Percentiles rank a stretch among this genome's conserved stretches.
These are phyloP conservation scores for Chamaecrista fasciculata DNA, from an alignment of 306 rosid species.

Conservation along the genomic window DNA sequence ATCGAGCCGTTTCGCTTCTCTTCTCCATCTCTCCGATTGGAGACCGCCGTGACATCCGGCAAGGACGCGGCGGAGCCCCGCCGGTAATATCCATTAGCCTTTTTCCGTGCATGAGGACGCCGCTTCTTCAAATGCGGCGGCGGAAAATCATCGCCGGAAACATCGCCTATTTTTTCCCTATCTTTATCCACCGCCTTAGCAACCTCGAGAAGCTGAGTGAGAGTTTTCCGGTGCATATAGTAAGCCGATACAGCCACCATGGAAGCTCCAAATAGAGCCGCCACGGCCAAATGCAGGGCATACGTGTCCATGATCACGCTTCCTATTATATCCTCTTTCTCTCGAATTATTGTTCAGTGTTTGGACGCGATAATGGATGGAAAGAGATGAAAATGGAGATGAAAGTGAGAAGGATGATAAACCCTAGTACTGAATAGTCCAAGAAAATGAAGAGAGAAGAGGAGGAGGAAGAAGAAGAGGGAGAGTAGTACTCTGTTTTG, in stretches of 20 bases:
- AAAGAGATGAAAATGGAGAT: not conserved
- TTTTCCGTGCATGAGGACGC: conserved; percentile 40
- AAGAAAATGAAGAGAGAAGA: not conserved
- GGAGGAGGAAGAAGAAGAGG: no score
- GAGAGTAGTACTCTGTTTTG: conserved; percentile 3
- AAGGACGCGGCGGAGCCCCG: conserved; percentile 48
- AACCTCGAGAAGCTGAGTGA: conserved; percentile 64
- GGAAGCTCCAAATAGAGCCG: conserved; percentile 89
- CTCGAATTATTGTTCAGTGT: not conserved
- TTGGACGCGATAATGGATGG: not conserved
- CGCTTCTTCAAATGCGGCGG: conserved; percentile 47
- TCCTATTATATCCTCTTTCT: not conserved
- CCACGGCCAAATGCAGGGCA: conserved; percentile 69
- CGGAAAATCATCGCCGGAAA: conserved; percentile 39
- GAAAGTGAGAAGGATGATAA: not conserved
- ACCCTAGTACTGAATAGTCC: conserved; percentile 37
- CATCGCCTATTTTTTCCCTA: conserved; percentile 31
- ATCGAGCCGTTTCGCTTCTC: conserved; percentile 50
- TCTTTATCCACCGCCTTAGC: conserved; percentile 61
- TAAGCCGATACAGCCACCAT: conserved; percentile 73
- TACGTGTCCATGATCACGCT: conserved; percentile 53
- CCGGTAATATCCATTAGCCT: conserved; percentile 39
- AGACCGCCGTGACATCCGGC: conserved; percentile 56
- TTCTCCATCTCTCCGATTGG: conserved; percentile 41
- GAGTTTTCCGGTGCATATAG: conserved; percentile 75